phyloP scores from a whole-genome alignment of 208 protist genomes.

The Leishmania guyanensis region DNA sequence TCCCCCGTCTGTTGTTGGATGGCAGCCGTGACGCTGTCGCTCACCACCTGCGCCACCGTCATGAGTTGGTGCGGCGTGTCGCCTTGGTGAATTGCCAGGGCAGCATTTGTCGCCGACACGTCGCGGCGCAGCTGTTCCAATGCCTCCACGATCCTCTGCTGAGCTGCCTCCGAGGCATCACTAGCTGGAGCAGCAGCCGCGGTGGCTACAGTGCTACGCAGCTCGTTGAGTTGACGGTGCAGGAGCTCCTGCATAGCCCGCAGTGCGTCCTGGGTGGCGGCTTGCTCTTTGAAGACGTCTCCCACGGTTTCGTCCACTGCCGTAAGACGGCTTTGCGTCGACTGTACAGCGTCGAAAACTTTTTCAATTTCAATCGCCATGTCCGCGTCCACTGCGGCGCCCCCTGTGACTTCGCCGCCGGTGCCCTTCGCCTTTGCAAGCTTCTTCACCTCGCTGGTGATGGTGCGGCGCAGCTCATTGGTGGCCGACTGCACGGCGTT shows the following conservation, averaged over 20 bases:
- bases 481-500: constrained; percentile 50
- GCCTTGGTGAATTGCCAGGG: constrained; percentile 30
- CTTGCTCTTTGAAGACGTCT: constrained; percentile 46
- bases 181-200: not conserved
- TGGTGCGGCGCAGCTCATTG: constrained; percentile 51
- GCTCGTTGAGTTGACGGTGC: constrained; percentile 25
- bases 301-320: constrained; percentile 46
- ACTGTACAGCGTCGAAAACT: constrained; percentile 25
- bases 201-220: not conserved
- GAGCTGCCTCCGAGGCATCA: not conserved
- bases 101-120: constrained; percentile 17
- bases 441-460: constrained; percentile 58
- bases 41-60: constrained; percentile 65
- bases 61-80: constrained; percentile 50
- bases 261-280: constrained; percentile 35
- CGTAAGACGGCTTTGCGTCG: constrained; percentile 36
- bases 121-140: constrained; percentile 43
- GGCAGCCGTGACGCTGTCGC: constrained; percentile 57
- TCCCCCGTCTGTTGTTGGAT: constrained; percentile 36
- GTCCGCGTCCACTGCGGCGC: not conserved
- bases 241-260: constrained; percentile 31
- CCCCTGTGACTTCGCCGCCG: constrained; percentile 2
- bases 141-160: constrained; percentile 16
- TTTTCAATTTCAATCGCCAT: constrained; percentile 27
- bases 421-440: constrained; percentile 23